A percentile compares a stretch with the other conserved stretches of the same genome.
Conservation (phyloP, 164 flowering plant genomes). For the Stephania yunnanensis region DNA sequence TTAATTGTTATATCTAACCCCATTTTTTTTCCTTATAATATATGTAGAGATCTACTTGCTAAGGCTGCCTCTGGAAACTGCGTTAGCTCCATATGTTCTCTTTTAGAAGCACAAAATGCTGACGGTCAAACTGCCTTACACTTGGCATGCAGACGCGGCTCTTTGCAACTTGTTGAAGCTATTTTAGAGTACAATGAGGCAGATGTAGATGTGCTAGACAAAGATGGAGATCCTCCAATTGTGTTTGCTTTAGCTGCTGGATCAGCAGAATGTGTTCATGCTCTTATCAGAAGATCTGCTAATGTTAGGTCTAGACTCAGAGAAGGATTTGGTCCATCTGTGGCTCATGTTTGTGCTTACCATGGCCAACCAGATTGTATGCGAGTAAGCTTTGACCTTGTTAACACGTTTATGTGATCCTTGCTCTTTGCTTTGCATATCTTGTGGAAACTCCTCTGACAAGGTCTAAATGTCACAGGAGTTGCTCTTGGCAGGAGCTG, state of each 20-base stretch:
- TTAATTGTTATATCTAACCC: not conserved
- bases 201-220: conserved; percentile 82
- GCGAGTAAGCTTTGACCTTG: conserved; percentile 57
- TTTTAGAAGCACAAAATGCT: conserved; percentile 81
- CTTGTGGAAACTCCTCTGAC: conserved; percentile 2
- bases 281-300: conserved; percentile 67
- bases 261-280: conserved; percentile 86
- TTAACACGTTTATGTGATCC: conserved; percentile 1
- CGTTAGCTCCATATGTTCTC: conserved; percentile 35
- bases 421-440: not conserved
- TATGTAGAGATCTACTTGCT: conserved; percentile 65
- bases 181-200: conserved; percentile 73
- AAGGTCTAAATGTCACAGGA: conserved; percentile 47
- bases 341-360: conserved; percentile 98
- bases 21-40: conserved; percentile 1
- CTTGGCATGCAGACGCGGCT: conserved; percentile 92
- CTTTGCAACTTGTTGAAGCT: conserved; percentile 73
- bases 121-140: conserved; percentile 98
- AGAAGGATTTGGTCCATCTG: conserved; percentile 91
- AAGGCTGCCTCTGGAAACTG: conserved; percentile 56
- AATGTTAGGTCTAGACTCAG: conserved; percentile 78
- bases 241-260: conserved; percentile 99
- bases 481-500: conserved; percentile 87
- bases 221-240: conserved; percentile 96
- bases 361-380: conserved; percentile 99